Conservation (phyloP, 2,329 filamentous ascomycete genomes). For the Chaetomiaceae sp. region DNA sequence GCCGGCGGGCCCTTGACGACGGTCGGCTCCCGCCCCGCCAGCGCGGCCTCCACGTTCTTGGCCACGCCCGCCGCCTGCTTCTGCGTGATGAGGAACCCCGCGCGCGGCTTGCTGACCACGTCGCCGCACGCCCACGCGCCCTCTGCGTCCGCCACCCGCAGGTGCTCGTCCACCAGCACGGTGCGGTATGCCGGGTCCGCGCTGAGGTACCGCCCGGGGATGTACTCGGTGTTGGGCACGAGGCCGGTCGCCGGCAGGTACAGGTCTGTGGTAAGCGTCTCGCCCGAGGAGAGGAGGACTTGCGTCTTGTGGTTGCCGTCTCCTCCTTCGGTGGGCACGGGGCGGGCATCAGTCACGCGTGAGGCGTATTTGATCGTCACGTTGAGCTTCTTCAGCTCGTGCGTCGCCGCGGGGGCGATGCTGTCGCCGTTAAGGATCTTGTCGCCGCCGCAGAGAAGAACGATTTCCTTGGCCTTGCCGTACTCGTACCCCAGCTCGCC, state of each 20-base stretch:
- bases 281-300: conserved; percentile 41
- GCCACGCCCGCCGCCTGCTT: conserved; percentile 49
- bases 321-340: conserved; percentile 33
- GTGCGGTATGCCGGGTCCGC: conserved; percentile 34
- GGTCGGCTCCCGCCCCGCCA: conserved; percentile 39
- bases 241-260: conserved; percentile 50
- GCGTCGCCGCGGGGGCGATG: conserved; percentile 36
- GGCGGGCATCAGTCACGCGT: conserved; percentile 33
- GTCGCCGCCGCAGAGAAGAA: conserved; percentile 39
- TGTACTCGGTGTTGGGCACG: conserved; percentile 48
- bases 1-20: conserved; percentile 42
- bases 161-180: conserved; percentile 45
- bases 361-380: conserved; percentile 42
- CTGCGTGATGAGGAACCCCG: conserved; percentile 38
- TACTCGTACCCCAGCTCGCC: conserved; percentile 50
- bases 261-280: conserved; percentile 43
- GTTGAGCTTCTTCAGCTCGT: conserved; percentile 47
- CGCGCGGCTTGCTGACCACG: conserved; percentile 43
- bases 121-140: conserved; percentile 51
- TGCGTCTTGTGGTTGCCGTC: too few relatives aligned
- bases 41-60: conserved; percentile 46
- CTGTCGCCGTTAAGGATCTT: conserved; percentile 41
- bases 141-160: conserved; percentile 39
- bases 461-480: conserved; percentile 41
- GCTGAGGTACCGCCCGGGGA: conserved; percentile 38